Evolutionary conservation across 192 early-diverging fungal genomes (phyloP).

Genomic region (Spizellomyces punctatus): DNA sequence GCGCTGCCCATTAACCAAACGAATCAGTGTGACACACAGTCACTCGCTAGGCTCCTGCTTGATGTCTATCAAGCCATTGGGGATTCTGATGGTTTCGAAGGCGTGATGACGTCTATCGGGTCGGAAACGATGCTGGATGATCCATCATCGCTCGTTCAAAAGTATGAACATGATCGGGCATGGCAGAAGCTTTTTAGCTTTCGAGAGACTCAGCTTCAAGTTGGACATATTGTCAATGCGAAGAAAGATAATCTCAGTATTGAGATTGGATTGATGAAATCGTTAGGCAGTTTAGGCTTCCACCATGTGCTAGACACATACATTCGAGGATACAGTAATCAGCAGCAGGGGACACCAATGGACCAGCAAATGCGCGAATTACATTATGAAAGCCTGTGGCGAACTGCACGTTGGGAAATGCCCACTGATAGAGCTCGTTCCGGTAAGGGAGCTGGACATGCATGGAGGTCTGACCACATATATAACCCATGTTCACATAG

Average conservation of each 20-base stretch:
- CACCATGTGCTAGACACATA: constrained; percentile 30
- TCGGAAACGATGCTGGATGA: constrained; percentile 22
- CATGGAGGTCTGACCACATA: too few relatives aligned
- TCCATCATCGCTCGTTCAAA: constrained; percentile 8
- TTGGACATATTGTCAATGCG: neutral
- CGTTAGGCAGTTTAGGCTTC: constrained; percentile 32
- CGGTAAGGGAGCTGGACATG: too few relatives aligned
- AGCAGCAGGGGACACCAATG: too few relatives aligned
- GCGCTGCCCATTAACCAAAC: neutral
- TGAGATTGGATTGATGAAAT: constrained; percentile 29
- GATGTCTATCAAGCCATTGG: constrained; percentile 30
- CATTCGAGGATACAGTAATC: neutral
- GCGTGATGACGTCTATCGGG: constrained; percentile 29
- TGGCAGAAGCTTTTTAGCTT: constrained; percentile 31
- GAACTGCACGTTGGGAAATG: constrained; percentile 26
- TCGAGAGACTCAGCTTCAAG: constrained; percentile 25
- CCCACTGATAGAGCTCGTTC: too few relatives aligned
- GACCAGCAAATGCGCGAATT: too few relatives aligned
- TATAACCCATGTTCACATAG: too few relatives aligned
- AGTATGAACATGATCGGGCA: constrained; percentile 24
- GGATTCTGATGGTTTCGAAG: constrained; percentile 44
- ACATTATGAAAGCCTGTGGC: constrained; percentile 42
- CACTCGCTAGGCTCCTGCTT: constrained; percentile 20
- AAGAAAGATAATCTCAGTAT: neutral
- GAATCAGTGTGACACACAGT: neutral